Base-by-base conservation (phyloP, 768 basidiomycete species). In the Termitomyces sp. region DNA sequence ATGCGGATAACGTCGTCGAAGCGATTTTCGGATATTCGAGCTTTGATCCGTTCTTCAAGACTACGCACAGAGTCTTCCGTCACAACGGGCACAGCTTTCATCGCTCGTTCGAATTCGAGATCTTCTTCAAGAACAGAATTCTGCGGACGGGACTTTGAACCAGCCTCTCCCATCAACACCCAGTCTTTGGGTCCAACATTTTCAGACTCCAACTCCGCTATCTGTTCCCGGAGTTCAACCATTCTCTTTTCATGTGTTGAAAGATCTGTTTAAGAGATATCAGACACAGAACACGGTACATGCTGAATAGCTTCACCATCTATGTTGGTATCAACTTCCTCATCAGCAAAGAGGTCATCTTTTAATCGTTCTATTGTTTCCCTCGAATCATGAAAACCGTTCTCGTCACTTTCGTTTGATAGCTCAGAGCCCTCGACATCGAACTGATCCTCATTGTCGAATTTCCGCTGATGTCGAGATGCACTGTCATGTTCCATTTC, bases 1-100 rank as follows among this genome's bases (percentile, higher is more conserved):
- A 86, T 77, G n/a, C 95, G 90, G 54, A 90, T 82, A 35, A 98
- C 94, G 65, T 98, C 95, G 70, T 99, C 92, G 62, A 93, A 99
- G 41, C 81, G 84, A 59, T 81, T 82, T 61, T 94, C 92, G 20
- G 90, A 71, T 60, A 98, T 94, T 41, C 96, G 79, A 6, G 84
- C 79, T 71, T 95, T 98, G 72, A 99, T 98, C 56, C 84, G 80
- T 52, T 92, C 94, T 73, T 98, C 96, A 22, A 99, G 77, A 20
- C 78, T 77, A 55, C 83, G 81, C 7, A 97, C 91, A 32, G 75
- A 78, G 67, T 94, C 91, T 68, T 98, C 94, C 1, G 97, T 98
- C 55, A 97, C 83, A 46, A 92, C 80, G 16, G 96, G 97, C 0
- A 88, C 87, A 20, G 86, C 80, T 71, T 94, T 96, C 75, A 87